Percentiles rank a stretch among this genome's conserved stretches.
These are phyloP conservation scores for Brettanomyces anomalus DNA, from an alignment of 805 yeast species.

Conservation along the genomic window DNA sequence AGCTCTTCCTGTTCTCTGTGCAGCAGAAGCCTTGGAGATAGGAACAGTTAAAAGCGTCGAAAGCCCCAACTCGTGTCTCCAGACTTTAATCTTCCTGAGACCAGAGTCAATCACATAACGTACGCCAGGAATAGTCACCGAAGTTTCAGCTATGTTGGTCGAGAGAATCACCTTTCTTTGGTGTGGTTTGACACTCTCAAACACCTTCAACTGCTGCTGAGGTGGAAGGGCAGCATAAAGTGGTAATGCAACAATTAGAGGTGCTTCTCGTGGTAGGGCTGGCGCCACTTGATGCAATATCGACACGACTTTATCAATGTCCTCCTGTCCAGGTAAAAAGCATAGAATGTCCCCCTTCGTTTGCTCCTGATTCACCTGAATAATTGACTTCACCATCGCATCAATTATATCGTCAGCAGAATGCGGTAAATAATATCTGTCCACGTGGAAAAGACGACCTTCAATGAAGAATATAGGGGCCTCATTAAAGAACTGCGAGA, in stretches of 20 bases:
- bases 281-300: constrained; percentile 54
- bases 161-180: constrained; percentile 82
- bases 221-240: constrained; percentile 93
- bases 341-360: constrained; percentile 86
- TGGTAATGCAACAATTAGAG: constrained; percentile 69
- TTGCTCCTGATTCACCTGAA: constrained; percentile 74
- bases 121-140: constrained; percentile 92
- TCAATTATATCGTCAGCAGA: constrained; percentile 81
- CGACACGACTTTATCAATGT: constrained; percentile 77
- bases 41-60: constrained; percentile 92
- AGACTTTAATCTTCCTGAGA: constrained; percentile 82
- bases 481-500: constrained; percentile 64
- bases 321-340: constrained; percentile 95
- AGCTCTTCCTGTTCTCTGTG: constrained; percentile 97
- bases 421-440: constrained; percentile 52
- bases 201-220: constrained; percentile 71
- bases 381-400: constrained; percentile 58
- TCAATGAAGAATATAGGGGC: constrained; percentile 84
- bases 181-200: constrained; percentile 51
- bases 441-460: constrained; percentile 84
- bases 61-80: constrained; percentile 88
- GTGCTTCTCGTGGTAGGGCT: constrained; percentile 64
- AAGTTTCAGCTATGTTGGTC: constrained; percentile 96
- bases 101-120: constrained; percentile 92
- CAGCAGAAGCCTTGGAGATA: constrained; percentile 87